These are phyloP conservation scores for Sarocladiaceae sp. DNA, from an alignment of 2,329 filamentous ascomycete species.

Conservation along the genomic window DNA sequence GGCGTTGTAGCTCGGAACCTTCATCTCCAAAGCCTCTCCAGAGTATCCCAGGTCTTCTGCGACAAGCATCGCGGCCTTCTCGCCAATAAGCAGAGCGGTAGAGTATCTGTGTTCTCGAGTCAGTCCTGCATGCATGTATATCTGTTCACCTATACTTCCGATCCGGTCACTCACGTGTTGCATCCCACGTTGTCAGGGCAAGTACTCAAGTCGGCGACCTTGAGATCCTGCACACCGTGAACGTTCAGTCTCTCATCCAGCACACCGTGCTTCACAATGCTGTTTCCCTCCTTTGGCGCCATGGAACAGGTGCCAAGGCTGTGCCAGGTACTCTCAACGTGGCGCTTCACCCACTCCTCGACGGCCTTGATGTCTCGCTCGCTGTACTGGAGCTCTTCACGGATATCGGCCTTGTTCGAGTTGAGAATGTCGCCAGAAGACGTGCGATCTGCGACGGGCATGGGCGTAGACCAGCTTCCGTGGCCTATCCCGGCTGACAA, in stretches of 20 bases:
- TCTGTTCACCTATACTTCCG: not conserved
- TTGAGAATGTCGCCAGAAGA: constrained; percentile 42
- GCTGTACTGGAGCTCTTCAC: constrained; percentile 60
- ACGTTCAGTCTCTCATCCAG: constrained; percentile 73
- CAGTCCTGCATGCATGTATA: constrained; percentile 16
- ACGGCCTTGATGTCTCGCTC: constrained; percentile 57
- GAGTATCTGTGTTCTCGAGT: constrained; percentile 42
- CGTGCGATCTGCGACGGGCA: constrained; percentile 46
- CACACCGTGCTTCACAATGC: constrained; percentile 73
- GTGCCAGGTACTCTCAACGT: constrained; percentile 74
- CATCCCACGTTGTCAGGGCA: constrained; percentile 74
- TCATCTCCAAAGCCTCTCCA: constrained; percentile 70
- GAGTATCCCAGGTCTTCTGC: constrained; percentile 71
- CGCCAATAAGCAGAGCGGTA: constrained; percentile 67
- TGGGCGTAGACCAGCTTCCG: constrained; percentile 61
- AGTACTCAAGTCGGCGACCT: constrained; percentile 70
- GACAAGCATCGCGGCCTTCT: constrained; percentile 64
- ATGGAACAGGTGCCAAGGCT: constrained; percentile 64
- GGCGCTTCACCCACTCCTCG: constrained; percentile 64
- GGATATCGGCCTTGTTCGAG: constrained; percentile 54
- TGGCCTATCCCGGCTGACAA: constrained; percentile 66
- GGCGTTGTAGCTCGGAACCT: constrained; percentile 58
- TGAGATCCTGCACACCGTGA: constrained; percentile 68
- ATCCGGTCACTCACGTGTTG: constrained; percentile 50
- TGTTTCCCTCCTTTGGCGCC: constrained; percentile 70